phyloP scores from a whole-genome alignment of 2,329 filamentous ascomycete species.

The Paraphoma chrysanthemicola region DNA sequence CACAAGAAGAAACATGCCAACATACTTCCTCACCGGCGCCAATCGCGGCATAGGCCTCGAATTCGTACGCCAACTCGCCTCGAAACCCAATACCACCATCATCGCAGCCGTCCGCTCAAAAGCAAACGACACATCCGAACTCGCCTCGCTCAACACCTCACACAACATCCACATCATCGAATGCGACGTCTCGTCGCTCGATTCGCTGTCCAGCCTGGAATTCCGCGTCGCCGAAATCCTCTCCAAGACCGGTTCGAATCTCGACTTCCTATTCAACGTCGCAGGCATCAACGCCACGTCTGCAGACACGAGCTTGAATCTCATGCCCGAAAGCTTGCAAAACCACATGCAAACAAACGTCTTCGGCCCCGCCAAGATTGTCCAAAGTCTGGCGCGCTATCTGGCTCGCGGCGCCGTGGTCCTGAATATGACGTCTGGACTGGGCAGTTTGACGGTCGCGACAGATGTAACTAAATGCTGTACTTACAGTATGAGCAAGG shows the following conservation, averaged over 20 bases:
- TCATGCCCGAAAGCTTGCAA: constrained; percentile 46
- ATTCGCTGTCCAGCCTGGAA: constrained; percentile 43
- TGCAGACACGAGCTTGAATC: constrained; percentile 47
- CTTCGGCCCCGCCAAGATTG: constrained; percentile 55
- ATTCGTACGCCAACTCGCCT: constrained; percentile 40
- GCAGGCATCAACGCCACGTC: constrained; percentile 51
- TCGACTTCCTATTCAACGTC: constrained; percentile 53
- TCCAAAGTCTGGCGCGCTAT: constrained; percentile 47
- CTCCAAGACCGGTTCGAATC: constrained; percentile 43
- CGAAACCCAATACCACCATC: constrained; percentile 43
- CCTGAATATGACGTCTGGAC: constrained; percentile 45
- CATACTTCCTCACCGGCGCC: constrained; percentile 42
- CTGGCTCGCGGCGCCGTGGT: constrained; percentile 39
- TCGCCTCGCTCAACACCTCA: constrained; percentile 30
- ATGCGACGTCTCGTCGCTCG: constrained; percentile 46
- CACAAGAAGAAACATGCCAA: constrained; percentile 28
- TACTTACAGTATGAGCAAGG: constrained; percentile 53
- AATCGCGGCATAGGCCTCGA: constrained; percentile 43
- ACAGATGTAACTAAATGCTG: constrained; percentile 43
- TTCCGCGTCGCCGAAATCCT: constrained; percentile 44
- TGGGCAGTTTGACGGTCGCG: constrained; percentile 41
- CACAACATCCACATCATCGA: constrained; percentile 49
- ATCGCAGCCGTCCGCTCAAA: constrained; percentile 50
- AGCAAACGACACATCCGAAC: constrained; percentile 33
- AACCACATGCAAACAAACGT: constrained; percentile 57